A percentile compares a stretch with the other conserved stretches of the same genome.
phyloP scores from a whole-genome alignment of 306 rosid species.

The Purshia tridentata region DNA sequence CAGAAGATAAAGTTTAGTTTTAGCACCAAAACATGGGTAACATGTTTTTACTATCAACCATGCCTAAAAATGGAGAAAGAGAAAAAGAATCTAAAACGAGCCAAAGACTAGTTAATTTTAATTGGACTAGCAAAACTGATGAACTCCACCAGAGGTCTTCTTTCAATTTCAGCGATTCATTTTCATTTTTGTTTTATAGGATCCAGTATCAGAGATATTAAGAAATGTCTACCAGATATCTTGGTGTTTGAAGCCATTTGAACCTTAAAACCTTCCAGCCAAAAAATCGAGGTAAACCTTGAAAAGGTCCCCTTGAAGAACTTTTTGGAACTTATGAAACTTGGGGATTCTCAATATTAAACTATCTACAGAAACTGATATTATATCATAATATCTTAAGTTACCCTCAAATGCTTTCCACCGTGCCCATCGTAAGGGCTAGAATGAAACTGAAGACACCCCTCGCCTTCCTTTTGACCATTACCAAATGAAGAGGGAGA shows the following conservation, averaged over 20 bases:
- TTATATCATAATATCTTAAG: not conserved
- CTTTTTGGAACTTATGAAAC: not conserved
- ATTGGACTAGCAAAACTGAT: not conserved
- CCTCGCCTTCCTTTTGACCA: constrained; percentile 48
- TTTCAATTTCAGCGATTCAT: not conserved
- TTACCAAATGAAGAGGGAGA: constrained; percentile 57
- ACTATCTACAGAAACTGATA: not conserved
- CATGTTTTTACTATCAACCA: constrained; percentile 3
- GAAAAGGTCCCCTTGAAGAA: not conserved
- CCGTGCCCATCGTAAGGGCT: constrained; percentile 39
- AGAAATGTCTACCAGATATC: not conserved
- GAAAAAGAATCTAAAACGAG: not conserved
- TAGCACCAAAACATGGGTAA: not conserved
- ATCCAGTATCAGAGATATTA: not conserved
- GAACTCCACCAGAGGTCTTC: not conserved
- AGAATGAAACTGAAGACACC: constrained; percentile 53
- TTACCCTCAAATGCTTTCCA: constrained; percentile 64
- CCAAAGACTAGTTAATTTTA: not conserved
- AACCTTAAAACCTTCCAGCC: not conserved
- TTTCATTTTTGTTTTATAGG: no score
- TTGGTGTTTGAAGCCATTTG: not conserved
- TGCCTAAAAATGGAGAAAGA: constrained; percentile 7
- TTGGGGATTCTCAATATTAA: not conserved
- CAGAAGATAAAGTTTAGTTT: constrained; percentile 18
- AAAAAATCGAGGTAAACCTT: not conserved